Conservation (phyloP, 2,329 filamentous ascomycete species). For the Alternaria sp. region DNA sequence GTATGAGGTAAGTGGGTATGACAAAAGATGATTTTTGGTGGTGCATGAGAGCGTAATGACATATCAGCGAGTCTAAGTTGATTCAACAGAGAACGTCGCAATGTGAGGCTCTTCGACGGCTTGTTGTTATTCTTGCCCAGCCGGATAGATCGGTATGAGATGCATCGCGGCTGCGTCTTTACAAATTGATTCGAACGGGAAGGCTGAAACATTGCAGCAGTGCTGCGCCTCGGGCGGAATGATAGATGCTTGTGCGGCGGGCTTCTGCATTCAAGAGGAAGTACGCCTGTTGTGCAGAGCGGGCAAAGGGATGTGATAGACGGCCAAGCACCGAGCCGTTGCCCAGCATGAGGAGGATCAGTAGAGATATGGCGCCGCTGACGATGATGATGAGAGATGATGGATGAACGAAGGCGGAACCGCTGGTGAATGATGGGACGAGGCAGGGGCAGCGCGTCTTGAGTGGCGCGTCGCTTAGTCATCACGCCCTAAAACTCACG, state of each 20-base stretch:
- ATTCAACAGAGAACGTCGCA: not conserved
- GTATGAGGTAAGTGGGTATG: not conserved
- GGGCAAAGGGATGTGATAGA: conserved; percentile 5
- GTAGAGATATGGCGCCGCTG: not conserved
- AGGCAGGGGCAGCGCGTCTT: not conserved
- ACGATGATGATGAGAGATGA: not conserved
- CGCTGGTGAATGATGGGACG: not conserved
- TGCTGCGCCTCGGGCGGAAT: not conserved
- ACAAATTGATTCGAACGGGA: not conserved
- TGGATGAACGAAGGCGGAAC: not conserved
- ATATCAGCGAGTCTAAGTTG: not conserved
- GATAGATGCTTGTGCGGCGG: not conserved
- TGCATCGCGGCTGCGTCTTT: not conserved
- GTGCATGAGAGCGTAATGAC: not conserved
- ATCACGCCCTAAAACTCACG: not conserved
- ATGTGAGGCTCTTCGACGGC: not conserved
- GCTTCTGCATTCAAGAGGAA: not conserved
- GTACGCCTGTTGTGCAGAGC: conserved; percentile 3
- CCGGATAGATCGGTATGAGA: conserved; percentile 4
- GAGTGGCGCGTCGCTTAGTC: not conserved
- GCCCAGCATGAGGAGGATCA: not conserved
- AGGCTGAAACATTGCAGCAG: not conserved
- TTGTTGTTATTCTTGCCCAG: not conserved
- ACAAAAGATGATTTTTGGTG: not conserved
- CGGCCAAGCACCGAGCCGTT: not conserved